Percentiles rank a stretch among this genome's conserved stretches.
Conservation (phyloP, 331 rosid genomes). For the Arachis monticola region DNA sequence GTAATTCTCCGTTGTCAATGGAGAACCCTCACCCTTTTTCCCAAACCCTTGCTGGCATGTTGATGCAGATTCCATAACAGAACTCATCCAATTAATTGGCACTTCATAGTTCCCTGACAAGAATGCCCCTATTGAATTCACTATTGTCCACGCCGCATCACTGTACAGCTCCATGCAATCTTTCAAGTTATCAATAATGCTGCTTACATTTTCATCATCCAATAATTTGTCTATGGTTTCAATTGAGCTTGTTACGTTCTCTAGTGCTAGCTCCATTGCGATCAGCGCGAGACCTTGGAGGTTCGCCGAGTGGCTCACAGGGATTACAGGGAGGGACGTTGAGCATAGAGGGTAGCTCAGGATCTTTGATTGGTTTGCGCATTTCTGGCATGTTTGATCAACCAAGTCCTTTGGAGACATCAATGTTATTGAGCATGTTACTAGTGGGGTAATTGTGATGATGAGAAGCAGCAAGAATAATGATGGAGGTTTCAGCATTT, state of each 20-base stretch:
- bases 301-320: conserved; percentile 54
- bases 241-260: conserved; percentile 49
- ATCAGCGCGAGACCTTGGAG: conserved; percentile 64
- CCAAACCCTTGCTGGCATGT: conserved; percentile 60
- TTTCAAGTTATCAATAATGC: conserved; percentile 38
- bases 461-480: background rate
- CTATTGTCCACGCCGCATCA: conserved; percentile 49
- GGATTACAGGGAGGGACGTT: conserved; percentile 51
- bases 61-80: conserved; percentile 55
- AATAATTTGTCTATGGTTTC: conserved; percentile 45
- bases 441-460: conserved; percentile 17
- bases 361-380: conserved; percentile 49
- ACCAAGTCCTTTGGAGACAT: conserved; percentile 39
- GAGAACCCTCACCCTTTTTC: conserved; percentile 53
- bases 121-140: conserved; percentile 48
- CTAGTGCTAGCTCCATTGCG: conserved; percentile 72
- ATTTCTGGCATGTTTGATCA: conserved; percentile 57
- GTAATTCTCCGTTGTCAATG: conserved; percentile 55
- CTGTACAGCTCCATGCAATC: conserved; percentile 60
- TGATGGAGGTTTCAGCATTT: conserved; percentile 34
- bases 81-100: conserved; percentile 46
- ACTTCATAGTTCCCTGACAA: conserved; percentile 47
- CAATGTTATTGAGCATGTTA: conserved; percentile 21
- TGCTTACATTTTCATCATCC: background rate
- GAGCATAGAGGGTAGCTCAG: conserved; percentile 54